Evolutionary conservation across 441 rosid genomes (phyloP).

Genomic region (Omphalea diandra): DNA sequence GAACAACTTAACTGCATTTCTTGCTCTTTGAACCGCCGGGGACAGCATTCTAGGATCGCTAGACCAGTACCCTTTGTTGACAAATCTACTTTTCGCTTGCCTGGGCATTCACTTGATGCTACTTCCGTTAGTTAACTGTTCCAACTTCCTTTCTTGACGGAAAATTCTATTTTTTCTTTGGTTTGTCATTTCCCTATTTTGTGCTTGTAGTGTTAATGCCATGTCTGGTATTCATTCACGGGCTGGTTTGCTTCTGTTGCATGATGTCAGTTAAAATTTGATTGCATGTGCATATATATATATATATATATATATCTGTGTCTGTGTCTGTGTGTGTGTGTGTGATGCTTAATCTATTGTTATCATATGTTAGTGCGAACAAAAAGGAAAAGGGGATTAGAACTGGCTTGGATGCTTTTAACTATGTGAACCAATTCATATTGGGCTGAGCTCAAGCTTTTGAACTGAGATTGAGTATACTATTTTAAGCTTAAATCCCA

Average conservation of each 20-base stretch:
- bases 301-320: too few species aligned
- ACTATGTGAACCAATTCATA: background rate
- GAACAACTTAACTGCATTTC: slow-evolving; percentile 41
- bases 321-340: too few species aligned
- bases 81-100: slow-evolving; percentile 54
- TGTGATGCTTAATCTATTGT: too few species aligned
- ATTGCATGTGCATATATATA: too few species aligned
- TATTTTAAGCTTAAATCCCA: background rate
- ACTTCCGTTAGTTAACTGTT: slow-evolving; percentile 44
- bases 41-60: slow-evolving; percentile 35
- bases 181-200: background rate
- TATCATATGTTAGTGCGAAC: background rate
- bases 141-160: slow-evolving; percentile 13
- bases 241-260: too few species aligned
- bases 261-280: too few species aligned
- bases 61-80: slow-evolving; percentile 48
- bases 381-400: background rate
- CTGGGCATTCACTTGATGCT: slow-evolving; percentile 36
- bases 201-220: too few species aligned
- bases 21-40: slow-evolving; percentile 44
- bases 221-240: background rate
- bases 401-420: background rate
- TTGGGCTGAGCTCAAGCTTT: background rate
- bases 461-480: background rate
- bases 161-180: background rate